Conservation (phyloP, 768 basidiomycete genomes). For the Punctularia strigosozonata region DNA sequence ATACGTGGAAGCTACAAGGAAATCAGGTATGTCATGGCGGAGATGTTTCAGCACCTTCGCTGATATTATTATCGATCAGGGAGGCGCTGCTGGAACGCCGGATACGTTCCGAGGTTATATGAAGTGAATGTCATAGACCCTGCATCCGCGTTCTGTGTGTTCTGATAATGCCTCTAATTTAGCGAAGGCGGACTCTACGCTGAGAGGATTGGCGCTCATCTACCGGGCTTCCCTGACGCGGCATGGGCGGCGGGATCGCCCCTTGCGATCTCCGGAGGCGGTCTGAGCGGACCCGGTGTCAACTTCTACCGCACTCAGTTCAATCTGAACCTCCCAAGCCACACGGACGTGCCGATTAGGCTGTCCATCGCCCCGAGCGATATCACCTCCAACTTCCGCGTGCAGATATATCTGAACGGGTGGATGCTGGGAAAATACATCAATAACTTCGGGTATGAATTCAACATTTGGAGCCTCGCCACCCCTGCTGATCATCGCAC, state of each 20-base stretch:
- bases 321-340: conserved; percentile 25
- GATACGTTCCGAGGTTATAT: conserved; percentile 36
- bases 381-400: conserved; percentile 34
- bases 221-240: conserved; percentile 32
- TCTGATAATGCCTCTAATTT: too few species aligned
- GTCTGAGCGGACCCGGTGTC: conserved; percentile 26
- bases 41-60: background rate
- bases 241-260: conserved; percentile 25
- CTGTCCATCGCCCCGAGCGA: conserved; percentile 31
- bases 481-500: background rate
- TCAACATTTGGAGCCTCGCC: background rate
- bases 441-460: conserved; percentile 34
- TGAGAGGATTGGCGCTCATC: conserved; percentile 38
- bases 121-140: too few species aligned
- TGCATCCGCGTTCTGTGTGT: too few species aligned
- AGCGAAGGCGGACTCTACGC: conserved; percentile 38
- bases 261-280: conserved; percentile 14
- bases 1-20: conserved; percentile 30
- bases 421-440: conserved; percentile 44
- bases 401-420: conserved; percentile 39
- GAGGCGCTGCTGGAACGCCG: conserved; percentile 26
- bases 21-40: conserved; percentile 20
- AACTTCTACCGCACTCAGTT: conserved; percentile 35
- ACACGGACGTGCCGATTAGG: conserved; percentile 32
- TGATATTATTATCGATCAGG: conserved; percentile 14